These are phyloP conservation scores for Rickenella mellea DNA, from an alignment of 768 basidiomycete species.

Conservation along the genomic window DNA sequence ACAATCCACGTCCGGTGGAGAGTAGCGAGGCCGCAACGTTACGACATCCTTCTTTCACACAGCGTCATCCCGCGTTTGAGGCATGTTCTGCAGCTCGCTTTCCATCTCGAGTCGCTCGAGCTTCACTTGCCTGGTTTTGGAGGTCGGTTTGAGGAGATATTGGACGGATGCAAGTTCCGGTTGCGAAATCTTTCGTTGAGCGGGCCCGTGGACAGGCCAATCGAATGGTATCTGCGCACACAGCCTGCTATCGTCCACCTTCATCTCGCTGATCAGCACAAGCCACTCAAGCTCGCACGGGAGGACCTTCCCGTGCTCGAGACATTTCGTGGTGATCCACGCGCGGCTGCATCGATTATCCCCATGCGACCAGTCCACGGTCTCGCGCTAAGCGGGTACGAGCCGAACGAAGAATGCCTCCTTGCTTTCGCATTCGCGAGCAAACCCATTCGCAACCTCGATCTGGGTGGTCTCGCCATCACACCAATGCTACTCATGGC, in stretches of 20 bases:
- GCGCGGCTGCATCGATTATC: constrained; percentile 47
- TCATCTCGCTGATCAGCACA: constrained; percentile 35
- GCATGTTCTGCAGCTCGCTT: constrained; percentile 24
- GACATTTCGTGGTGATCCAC: constrained; percentile 51
- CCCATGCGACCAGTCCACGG: constrained; percentile 51
- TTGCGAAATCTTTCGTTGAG: constrained; percentile 22
- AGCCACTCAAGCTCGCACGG: constrained; percentile 30
- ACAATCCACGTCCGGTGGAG: constrained; percentile 49
- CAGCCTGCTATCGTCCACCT: constrained; percentile 35
- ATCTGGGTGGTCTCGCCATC: constrained; percentile 50
- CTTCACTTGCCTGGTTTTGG: constrained; percentile 31
- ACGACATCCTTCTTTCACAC: constrained; percentile 20
- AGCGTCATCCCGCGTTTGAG: constrained; percentile 31
- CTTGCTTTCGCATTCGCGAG: constrained; percentile 37
- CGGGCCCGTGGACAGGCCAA: constrained; percentile 23
- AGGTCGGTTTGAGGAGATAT: constrained; percentile 8
- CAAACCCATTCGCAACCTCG: constrained; percentile 41
- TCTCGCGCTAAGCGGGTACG: constrained; percentile 47
- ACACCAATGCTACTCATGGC: constrained; percentile 48
- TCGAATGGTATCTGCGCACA: constrained; percentile 28
- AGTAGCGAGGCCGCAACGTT: constrained; percentile 22
- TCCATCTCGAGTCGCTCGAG: constrained; percentile 44
- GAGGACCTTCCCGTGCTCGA: constrained; percentile 37
- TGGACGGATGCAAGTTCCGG: constrained; percentile 18
- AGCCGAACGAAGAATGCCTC: constrained; percentile 43